Percentiles rank a stretch among this genome's conserved stretches.
Evolutionary conservation across 306 rosid species (phyloP).

Genomic region (Prinsepia uniflora): DNA sequence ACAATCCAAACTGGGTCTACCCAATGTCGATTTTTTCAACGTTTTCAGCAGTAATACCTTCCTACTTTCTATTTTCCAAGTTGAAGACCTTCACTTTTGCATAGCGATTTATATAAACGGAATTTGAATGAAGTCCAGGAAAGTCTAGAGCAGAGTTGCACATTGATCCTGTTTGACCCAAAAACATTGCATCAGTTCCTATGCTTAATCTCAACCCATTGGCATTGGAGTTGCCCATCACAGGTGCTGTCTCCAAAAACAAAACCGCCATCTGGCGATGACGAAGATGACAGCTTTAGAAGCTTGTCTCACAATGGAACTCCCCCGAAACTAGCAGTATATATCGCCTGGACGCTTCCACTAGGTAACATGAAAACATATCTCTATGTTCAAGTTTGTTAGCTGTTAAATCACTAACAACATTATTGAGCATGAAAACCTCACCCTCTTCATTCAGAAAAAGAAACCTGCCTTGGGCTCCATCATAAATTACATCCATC

Average conservation of each 20-base stretch:
- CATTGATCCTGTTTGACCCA: not conserved
- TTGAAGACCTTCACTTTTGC: not conserved
- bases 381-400: too few species aligned
- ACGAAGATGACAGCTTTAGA: too few species aligned
- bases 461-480: not conserved
- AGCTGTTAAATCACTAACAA: too few species aligned
- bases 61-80: not conserved
- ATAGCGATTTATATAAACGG: not conserved
- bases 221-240: too few species aligned
- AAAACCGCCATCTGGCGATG: not conserved
- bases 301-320: too few species aligned
- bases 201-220: not conserved
- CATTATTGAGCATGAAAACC: not conserved
- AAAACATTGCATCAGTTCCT: constrained; percentile 9
- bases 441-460: not conserved
- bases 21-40: not conserved
- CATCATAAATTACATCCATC: not conserved
- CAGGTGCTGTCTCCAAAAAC: not conserved
- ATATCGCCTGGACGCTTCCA: too few species aligned
- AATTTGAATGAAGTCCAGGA: not conserved
- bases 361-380: too few species aligned
- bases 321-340: too few species aligned
- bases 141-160: not conserved
- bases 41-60: not conserved
- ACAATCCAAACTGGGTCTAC: constrained; percentile 1